Evolutionary conservation across 1,284 basidiomycete genomes (phyloP), one percentile per base, ranked within the genome.

Genomic region (Cutaneotrichosporon dermatis): DNA sequence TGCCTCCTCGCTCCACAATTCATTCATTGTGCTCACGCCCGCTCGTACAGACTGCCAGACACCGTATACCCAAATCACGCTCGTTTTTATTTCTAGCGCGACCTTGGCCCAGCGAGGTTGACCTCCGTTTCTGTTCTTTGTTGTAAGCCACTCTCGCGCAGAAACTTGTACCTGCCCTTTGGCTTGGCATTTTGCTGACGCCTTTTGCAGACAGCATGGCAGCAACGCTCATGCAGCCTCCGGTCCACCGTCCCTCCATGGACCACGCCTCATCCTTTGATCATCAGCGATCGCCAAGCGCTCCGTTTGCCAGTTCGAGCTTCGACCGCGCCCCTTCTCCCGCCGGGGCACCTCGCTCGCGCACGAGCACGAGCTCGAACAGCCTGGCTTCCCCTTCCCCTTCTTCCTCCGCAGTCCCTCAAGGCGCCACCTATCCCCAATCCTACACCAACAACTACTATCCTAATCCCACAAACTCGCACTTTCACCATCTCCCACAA

Each of bases 211-310:
- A 48, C 67, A 69, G 63, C 64, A 76, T 76, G 74, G 74, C 74
- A 59, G 67, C 73, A 37, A 71, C 66, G 41, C 58, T 74, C 58
- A 72, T 72, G 67, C 69, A 70, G 46, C 64, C 67, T n/a, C 62
- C 68, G 16, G 57, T 62, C 52, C 70, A 72, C 55, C 74, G 75
- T 55, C 71, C 72, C 11, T 71, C 73, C 33, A 75, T 75, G 72
- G 75, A 76, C 64, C 64, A 72, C 53, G 55, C 69, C 43, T 50
- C 70, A n/a, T 74, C 75, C 16, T 74, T 73, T 65, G 75, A 75
- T 45, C 68, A 66, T 55, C 62, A 67, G 13, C 62, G 69, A 42
- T 63, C 69, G 25, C 66, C 70, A 11, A 62, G 68, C 10, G 58
- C 53, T 15, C 45, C 69, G 60, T 57, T 71, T 66, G 59, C 49